Base-by-base conservation (phyloP, 2,329 filamentous ascomycete genomes). In the Dactylonectria estremocensis region DNA sequence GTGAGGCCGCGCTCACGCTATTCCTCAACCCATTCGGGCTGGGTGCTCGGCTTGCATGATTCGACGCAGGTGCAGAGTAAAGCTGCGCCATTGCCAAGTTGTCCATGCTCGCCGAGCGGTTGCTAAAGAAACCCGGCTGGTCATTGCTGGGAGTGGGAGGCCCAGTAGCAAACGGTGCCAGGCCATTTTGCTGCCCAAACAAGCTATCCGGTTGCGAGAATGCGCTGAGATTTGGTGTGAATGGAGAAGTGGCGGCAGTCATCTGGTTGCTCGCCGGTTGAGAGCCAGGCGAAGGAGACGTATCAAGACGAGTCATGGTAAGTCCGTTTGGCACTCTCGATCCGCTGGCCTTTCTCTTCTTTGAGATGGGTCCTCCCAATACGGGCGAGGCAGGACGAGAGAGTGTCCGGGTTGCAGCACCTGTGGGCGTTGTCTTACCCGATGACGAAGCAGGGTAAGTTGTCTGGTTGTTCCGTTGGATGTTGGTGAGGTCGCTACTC, bases 231-330 rank as follows among this genome's bases (percentile, higher is more conserved):
- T 79, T 85, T 3, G 87, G 83, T 3, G 87, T 85, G 70, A 88
- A 91, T 2, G 89, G 87, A 5, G 88, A 90, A 2, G 85, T 83
- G 2, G 84, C 75, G 62, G 77, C 72, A 68, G 82, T 76, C 74
- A 83, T 76, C 74, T 87, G 76, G 72, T 80, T 66, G 57, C 74
- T 76, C 14, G 75, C 79, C 77, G 70, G 81, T 69, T 79, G 83
- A 69, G 77, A 78, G 70, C 68, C 71, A 62, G 77, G 81, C 68
- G 80, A 81, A 72, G 78, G 85, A 55, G 80, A 83, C 2, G 89
- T 91, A 72, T 96, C 93, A 40, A 96, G 84, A 62, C 90, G 90
- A 2, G 95, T 97, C 95, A 97, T 97, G 8, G 91, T 88, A 73
- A 97, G 81, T 16, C 89, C 91, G 18, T 88, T 90, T 0, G 94